These are phyloP conservation scores for Cladophialophora yegresii DNA, from an alignment of 2,329 filamentous ascomycete genomes.

Conservation along the genomic window DNA sequence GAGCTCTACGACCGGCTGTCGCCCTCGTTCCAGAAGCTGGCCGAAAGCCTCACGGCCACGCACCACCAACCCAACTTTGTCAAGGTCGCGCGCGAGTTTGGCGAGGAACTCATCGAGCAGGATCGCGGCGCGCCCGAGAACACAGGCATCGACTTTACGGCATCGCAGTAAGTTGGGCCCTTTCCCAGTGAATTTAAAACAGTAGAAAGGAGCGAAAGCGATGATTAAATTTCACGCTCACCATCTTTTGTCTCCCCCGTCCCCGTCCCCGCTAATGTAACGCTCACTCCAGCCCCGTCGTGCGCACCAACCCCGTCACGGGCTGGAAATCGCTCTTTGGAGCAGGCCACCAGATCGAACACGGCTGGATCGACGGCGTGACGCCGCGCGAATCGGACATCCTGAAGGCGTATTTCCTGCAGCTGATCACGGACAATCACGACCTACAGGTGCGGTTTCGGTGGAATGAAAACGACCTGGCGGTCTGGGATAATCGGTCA, in stretches of 20 bases:
- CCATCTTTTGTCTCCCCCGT: neutral
- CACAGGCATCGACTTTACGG: conserved; percentile 54
- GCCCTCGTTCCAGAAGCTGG: conserved; percentile 52
- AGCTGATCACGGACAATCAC: conserved; percentile 46
- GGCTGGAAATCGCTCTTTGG: conserved; percentile 60
- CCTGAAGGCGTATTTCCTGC: conserved; percentile 41
- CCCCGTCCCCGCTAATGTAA: neutral
- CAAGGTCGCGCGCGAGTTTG: conserved; percentile 39
- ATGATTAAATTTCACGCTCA: neutral
- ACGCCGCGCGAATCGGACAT: conserved; percentile 41
- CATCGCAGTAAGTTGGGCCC: conserved; percentile 50
- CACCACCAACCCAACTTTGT: conserved; percentile 41
- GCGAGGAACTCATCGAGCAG: conserved; percentile 39
- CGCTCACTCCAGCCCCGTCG: conserved; percentile 51
- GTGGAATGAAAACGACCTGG: conserved; percentile 51
- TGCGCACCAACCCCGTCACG: conserved; percentile 65
- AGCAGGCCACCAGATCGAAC: conserved; percentile 40
- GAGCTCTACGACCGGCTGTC: conserved; percentile 65
- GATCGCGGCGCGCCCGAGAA: conserved; percentile 59
- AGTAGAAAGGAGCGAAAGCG: neutral
- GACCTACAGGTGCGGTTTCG: conserved; percentile 46
- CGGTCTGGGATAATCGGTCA: conserved; percentile 62
- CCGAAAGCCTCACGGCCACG: conserved; percentile 46
- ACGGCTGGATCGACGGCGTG: conserved; percentile 40
- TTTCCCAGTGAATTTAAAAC: no score